phyloP scores from a whole-genome alignment of 2,329 filamentous ascomycete genomes.

The Neonectria hederae region DNA sequence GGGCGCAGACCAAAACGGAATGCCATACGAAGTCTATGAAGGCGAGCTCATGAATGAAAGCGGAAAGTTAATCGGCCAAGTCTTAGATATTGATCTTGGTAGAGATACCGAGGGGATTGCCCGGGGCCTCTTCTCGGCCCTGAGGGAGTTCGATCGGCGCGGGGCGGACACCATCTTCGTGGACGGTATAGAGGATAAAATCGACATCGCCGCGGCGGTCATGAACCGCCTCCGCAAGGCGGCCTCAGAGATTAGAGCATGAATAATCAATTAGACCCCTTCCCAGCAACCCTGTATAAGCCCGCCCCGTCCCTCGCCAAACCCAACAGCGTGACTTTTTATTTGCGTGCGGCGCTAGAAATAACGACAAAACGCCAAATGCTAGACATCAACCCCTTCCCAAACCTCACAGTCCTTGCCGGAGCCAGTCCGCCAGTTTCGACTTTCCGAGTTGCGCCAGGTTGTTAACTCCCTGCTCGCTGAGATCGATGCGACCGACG shows the following conservation, averaged over 20 bases:
- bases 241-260: constrained; percentile 67
- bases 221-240: constrained; percentile 87
- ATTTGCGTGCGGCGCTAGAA: constrained; percentile 43
- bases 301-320: constrained; percentile 31
- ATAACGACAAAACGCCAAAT: constrained; percentile 42
- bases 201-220: constrained; percentile 85
- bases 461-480: constrained; percentile 94
- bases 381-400: constrained; percentile 22
- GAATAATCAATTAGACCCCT: constrained; percentile 48
- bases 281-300: constrained; percentile 40
- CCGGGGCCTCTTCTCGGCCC: constrained; percentile 84
- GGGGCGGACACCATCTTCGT: constrained; percentile 87
- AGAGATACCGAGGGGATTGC: constrained; percentile 78
- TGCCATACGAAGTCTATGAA: constrained; percentile 53
- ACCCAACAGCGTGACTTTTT: constrained; percentile 35
- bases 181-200: constrained; percentile 83
- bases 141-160: constrained; percentile 84
- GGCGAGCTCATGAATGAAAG: constrained; percentile 50
- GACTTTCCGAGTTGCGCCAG: constrained; percentile 92
- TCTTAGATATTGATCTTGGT: constrained; percentile 80
- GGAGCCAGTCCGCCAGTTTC: constrained; percentile 89
- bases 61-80: constrained; percentile 48
- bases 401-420: constrained; percentile 74
- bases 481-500: constrained; percentile 93
- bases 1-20: constrained; percentile 41